Evolutionary conservation across 202 grass and related monocot genomes (phyloP), one percentile per base, ranked within the genome.

Genomic region (Panicum hallii): DNA sequence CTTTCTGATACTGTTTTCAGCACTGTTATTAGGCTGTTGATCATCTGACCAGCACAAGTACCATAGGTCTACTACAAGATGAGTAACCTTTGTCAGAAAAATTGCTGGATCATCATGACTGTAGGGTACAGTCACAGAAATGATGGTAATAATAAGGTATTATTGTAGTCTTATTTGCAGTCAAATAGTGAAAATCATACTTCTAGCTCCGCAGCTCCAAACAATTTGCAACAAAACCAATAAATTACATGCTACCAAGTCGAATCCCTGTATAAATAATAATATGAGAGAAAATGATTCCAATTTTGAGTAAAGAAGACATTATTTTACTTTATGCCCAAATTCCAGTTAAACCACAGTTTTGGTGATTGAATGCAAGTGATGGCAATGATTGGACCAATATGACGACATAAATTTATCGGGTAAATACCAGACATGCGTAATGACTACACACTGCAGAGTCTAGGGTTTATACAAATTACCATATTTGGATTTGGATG

Each of bases 61-160:
- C 84, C 87, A 92, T 5, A 82, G 7, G 46, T 56, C 36, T 77
- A 65, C 90, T 92, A 78, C 72, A 89, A 67, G 16, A 63, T 15
- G 57, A 74, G 4, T 62, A 70, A 30, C 69, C 23, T 68, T 15
- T 63, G 17, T 85, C 53, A 91, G 78, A 1, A 79, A 40, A 63
- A 70, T 70, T 60, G 1, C 4, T 22, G 60, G 4, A 15, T 17
- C 67, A 85, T 48, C 16, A 13, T 69, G 8, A 77, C 42, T 45
- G 2, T 38, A 38, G 36, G 36, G 36, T 38, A 32, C 32, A 38
- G 36, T 38, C 36, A 38, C 36, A 38, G 36, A 38, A 32, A 32
- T 32, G 32, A 32, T 32, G 32, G 32, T 32, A 32, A 32, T 32
- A 32, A 32, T 32, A 32, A 32, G 32, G 32, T 38, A 38, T 38